Base-by-base conservation (phyloP, 1,284 basidiomycete genomes). In the Tilletia walkeri region DNA sequence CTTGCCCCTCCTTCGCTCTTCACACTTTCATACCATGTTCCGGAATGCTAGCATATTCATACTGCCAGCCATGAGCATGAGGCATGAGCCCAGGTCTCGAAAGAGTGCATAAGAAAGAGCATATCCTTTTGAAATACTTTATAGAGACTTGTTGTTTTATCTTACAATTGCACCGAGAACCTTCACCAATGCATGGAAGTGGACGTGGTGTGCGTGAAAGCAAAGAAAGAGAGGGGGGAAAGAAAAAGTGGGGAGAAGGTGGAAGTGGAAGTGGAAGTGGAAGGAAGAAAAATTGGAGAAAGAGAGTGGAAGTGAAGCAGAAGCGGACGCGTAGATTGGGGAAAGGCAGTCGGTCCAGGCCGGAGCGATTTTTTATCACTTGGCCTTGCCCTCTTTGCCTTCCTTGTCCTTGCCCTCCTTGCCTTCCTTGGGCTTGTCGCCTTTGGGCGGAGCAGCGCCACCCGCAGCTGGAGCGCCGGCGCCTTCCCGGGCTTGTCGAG, bases 391-490 rank as follows among this genome's bases (percentile, higher is more conserved):
- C 6, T 63, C 59, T 24, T 56, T 56, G 20, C 41, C 41, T 45
- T 45, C 41, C n/a, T 53, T 53, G 50, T 6, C 10, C 18, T 24
- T 24, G 50, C 16, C 50, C 6, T 24, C 50, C 6, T 53, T 24
- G 16, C 59, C 59, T 10, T 63, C 59, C 34, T 63, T 63, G 59
- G 59, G 59, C 59, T 63, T 63, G 59, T 63, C 59, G 18, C 34
- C 59, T 38, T 63, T 63, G 12, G 54, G 54, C 20, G 54, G 54
- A 30, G 54, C 54, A 10, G 54, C 54, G 34, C 5, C 54, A 9
- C 24, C 54, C 6, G 59, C 59, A 12, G 59, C 34, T 18, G 56
- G 56, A 61, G 56, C 7, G n/a, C 7, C 56, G 10, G n/a, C 24
- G n/a, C 24, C 56, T 38, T 63, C 59, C 16, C 59, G 34, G 59